Evolutionary conservation across 2,329 filamentous ascomycete species (phyloP).

Genomic region (Diaporthe capsici): DNA sequence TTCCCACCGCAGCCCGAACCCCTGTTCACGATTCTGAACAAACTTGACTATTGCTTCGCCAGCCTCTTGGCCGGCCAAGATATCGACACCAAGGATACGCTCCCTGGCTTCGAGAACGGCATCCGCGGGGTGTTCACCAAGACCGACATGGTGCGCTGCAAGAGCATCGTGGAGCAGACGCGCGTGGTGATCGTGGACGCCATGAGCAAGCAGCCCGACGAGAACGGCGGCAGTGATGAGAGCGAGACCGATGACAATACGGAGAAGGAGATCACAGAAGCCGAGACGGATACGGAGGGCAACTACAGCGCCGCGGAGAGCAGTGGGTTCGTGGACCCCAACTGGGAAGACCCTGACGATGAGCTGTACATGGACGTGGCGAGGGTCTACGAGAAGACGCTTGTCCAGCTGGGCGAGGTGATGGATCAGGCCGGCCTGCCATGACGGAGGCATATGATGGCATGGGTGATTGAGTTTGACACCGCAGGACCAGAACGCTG

Average conservation of each 20-base stretch:
- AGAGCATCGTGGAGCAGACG: constrained; percentile 83
- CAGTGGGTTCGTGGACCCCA: constrained; percentile 44
- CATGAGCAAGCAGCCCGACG: constrained; percentile 68
- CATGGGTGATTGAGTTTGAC: background rate
- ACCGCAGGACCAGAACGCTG: background rate
- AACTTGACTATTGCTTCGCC: constrained; percentile 87
- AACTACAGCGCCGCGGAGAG: constrained; percentile 36
- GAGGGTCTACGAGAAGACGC: constrained; percentile 83
- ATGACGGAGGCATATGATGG: constrained; percentile 13
- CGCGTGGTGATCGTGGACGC: constrained; percentile 79
- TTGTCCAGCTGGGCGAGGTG: constrained; percentile 79
- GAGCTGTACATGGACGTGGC: constrained; percentile 77
- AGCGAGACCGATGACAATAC: constrained; percentile 42
- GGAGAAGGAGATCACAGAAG: constrained; percentile 42
- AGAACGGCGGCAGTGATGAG: constrained; percentile 57
- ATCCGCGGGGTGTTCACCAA: constrained; percentile 76
- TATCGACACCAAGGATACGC: constrained; percentile 71
- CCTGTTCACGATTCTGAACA: constrained; percentile 80
- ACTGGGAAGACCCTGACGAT: constrained; percentile 56
- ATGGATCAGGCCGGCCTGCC: constrained; percentile 62
- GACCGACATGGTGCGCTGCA: constrained; percentile 90
- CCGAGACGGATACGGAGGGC: constrained; percentile 52
- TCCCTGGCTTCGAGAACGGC: constrained; percentile 79
- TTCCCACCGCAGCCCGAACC: constrained; percentile 78
- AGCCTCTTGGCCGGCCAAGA: constrained; percentile 80